Evolutionary conservation across 139 green algal genomes (phyloP).

Genomic region (Penium margaritaceum): DNA sequence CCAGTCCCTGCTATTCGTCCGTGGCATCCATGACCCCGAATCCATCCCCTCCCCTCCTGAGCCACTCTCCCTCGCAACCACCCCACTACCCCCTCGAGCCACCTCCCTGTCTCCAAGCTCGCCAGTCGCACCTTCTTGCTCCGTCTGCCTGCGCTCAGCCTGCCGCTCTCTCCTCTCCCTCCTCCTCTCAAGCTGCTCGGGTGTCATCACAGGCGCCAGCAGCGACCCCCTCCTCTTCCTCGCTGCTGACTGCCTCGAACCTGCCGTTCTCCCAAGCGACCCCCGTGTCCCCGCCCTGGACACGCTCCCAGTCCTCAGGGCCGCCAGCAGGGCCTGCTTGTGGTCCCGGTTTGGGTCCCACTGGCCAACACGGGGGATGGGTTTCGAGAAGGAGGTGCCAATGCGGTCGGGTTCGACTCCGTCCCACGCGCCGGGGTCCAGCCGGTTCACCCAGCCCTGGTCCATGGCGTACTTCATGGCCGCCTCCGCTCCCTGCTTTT

Average conservation of each 20-base stretch:
- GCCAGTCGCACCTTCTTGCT: not conserved
- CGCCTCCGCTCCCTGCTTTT: not conserved
- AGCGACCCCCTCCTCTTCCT: too few species aligned
- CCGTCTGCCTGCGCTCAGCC: not conserved
- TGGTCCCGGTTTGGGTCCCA: not conserved
- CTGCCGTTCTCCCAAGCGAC: too few species aligned
- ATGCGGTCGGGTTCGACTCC: not conserved
- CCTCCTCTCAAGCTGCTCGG: not conserved
- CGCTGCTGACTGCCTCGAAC: not conserved
- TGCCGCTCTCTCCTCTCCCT: not conserved
- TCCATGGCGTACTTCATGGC: not conserved
- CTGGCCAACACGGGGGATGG: not conserved
- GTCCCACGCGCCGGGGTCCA: not conserved
- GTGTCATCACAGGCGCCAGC: not conserved
- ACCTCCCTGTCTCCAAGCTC: too few species aligned
- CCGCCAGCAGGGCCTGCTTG: not conserved
- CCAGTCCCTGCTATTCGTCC: not conserved
- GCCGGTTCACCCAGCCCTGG: not conserved
- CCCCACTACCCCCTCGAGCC: not conserved
- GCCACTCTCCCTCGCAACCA: not conserved
- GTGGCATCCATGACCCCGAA: not conserved
- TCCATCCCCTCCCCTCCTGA: not conserved
- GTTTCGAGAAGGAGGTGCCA: constrained; percentile 1
- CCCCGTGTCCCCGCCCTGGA: not conserved
- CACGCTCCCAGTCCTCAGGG: not conserved